Base-by-base conservation (phyloP, 2,329 filamentous ascomycete genomes). In the Trichoderma arundinaceum region DNA sequence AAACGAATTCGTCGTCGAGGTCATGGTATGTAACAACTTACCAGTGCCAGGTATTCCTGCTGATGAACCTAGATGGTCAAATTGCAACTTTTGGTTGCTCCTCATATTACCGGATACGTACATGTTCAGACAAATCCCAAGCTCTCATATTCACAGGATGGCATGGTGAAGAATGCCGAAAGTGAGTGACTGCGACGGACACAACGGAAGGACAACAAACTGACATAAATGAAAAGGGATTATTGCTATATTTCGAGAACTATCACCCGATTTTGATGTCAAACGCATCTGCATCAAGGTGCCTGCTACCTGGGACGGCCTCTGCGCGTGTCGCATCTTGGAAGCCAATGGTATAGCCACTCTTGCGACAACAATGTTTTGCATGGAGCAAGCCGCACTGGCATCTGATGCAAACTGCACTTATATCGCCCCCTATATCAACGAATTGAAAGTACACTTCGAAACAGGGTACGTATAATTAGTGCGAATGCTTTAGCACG, bases 391-490 rank as follows among this genome's bases (percentile, higher is more conserved):
- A 72, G 87, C 86, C 0, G 79, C 80, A 1, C 76, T 88, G 1
- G 87, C 88, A 0, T 83, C 80, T 1, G 82, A 87, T 57, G 84
- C 81, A 0, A 80, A 81, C 4, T 89, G 86, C 69, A 82, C 82
- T 0, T 90, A 89, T 70, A 85, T 90, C 49, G 86, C 87, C 0
- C 88, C 88, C 0, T 90, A 89, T 68, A 84, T 90, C 35, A 89
- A 90, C 71, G 86, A 89, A 69, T 76, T 90, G 46, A 84, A 83
- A 68, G 87, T 88, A 5, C 86, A 89, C 70, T 86, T 88, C 65
- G 83, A 86, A 48, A 71, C 77, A 12, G 77, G 74, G 80, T 85
- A 72, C 69, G 48, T 35, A 12, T 12, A 17, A 33, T 33, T 76
- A 72, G 2, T 17, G 3, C 28, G 12, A 19, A 19, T 43, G 12